These are phyloP conservation scores for Chenopodium album DNA, from an alignment of 148 eudicot species.

Conservation along the genomic window DNA sequence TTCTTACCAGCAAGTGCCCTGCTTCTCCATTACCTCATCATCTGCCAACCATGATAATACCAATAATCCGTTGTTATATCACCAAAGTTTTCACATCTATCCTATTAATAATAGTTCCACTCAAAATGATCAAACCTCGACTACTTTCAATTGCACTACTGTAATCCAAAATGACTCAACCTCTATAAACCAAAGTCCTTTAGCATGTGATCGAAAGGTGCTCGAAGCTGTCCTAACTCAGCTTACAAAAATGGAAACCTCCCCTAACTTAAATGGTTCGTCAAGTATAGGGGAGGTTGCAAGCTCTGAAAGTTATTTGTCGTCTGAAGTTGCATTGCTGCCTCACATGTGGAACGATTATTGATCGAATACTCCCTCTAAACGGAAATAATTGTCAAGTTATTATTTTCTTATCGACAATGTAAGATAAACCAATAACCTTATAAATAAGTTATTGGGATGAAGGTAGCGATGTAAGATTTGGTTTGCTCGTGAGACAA, in stretches of 20 bases:
- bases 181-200: slow-evolving; percentile 11
- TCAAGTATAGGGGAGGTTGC: slow-evolving; percentile 53
- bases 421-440: background rate
- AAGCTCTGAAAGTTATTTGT: slow-evolving; percentile 57
- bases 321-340: slow-evolving; percentile 59
- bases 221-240: slow-evolving; percentile 58
- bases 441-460: too few species aligned
- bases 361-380: slow-evolving; percentile 7
- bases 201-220: slow-evolving; percentile 44
- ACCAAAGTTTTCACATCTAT: slow-evolving; percentile 27
- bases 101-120: background rate
- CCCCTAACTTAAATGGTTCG: slow-evolving; percentile 27
- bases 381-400: background rate
- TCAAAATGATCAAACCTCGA: slow-evolving; percentile 5
- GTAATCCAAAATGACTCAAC: slow-evolving; percentile 8
- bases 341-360: slow-evolving; percentile 51
- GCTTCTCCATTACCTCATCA: slow-evolving; percentile 57
- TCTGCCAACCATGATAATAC: slow-evolving; percentile 15
- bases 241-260: slow-evolving; percentile 44
- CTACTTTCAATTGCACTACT: slow-evolving; percentile 9
- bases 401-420: too few species aligned
- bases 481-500: too few species aligned
- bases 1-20: slow-evolving; percentile 61
- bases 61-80: slow-evolving; percentile 15
- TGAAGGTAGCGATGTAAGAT: too few species aligned